Evolutionary conservation across 23 red algal genomes (phyloP).

Genomic region (Gracilaria domingensis): DNA sequence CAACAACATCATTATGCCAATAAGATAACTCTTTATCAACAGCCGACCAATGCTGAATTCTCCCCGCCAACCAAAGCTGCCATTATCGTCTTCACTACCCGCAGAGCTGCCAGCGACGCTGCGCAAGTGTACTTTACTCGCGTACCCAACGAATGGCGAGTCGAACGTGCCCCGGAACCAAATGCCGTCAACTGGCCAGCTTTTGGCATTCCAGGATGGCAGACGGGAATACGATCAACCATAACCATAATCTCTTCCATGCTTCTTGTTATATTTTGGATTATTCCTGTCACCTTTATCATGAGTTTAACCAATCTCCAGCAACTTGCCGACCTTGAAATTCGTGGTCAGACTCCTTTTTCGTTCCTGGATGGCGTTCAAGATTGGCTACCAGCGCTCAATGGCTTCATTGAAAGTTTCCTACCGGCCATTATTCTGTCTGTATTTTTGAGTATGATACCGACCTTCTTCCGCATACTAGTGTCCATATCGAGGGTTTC

Average conservation of each 20-base stretch:
- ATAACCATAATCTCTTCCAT: conserved; percentile 30
- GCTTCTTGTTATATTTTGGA: conserved; percentile 76
- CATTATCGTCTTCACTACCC: conserved; percentile 65
- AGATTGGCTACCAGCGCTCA: conserved; percentile 12
- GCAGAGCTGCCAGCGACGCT: conserved; percentile 55
- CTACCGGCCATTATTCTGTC: conserved; percentile 70
- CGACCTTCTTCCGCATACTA: conserved; percentile 56
- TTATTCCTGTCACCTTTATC: conserved; percentile 63
- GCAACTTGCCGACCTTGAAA: conserved; percentile 50
- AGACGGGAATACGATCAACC: conserved; percentile 33
- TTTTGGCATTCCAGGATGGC: conserved; percentile 43
- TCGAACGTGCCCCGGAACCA: conserved; percentile 69
- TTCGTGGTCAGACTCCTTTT: conserved; percentile 55
- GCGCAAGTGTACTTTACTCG: conserved; percentile 64
- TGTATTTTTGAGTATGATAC: conserved; percentile 59
- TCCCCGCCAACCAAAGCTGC: conserved; percentile 45
- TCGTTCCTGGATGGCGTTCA: conserved; percentile 51
- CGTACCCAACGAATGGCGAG: conserved; percentile 52
- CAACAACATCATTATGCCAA: conserved; percentile 58
- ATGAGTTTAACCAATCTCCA: conserved; percentile 61
- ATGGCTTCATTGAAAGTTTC: conserved; percentile 60
- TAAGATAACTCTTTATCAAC: conserved; percentile 56
- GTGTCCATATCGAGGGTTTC: conserved; percentile 42
- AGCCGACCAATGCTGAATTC: neutral
- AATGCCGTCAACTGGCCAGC: conserved; percentile 69